These are phyloP conservation scores for Cladosporium cucumerinum DNA, from an alignment of 2,329 filamentous ascomycete genomes.

Conservation along the genomic window DNA sequence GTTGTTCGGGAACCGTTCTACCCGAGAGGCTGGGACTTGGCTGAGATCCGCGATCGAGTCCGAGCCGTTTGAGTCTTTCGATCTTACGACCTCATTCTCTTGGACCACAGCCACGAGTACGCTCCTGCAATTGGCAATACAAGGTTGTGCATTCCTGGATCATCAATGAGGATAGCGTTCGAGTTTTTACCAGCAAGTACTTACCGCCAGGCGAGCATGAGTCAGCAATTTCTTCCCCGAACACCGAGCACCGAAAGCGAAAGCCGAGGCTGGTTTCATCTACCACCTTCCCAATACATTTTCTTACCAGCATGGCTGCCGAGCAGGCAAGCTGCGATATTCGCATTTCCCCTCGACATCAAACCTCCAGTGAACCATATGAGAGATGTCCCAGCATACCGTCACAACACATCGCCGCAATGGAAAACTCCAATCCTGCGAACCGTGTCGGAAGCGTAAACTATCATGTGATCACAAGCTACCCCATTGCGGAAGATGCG, in stretches of 20 bases:
- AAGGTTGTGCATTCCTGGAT: too few species aligned
- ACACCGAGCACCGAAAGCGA: not conserved
- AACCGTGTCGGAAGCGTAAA: slow-evolving; percentile 26
- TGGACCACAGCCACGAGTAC: not conserved
- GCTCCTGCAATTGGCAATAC: too few species aligned
- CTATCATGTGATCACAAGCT: slow-evolving; percentile 26
- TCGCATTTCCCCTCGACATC: not conserved
- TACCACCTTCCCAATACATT: not conserved
- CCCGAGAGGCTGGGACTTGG: not conserved
- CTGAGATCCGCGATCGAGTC: not conserved
- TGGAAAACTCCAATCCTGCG: slow-evolving; percentile 26
- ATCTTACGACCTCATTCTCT: not conserved
- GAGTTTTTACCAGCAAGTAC: not conserved
- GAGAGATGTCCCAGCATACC: not conserved
- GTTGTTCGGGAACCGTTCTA: too few species aligned
- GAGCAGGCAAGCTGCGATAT: not conserved
- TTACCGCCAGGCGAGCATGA: not conserved
- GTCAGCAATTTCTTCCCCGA: not conserved
- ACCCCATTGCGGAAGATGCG: slow-evolving; percentile 24
- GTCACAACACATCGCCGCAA: slow-evolving; percentile 21
- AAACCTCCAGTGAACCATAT: not conserved
- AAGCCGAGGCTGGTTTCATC: not conserved
- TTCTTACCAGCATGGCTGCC: not conserved
- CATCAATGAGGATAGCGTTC: not conserved
- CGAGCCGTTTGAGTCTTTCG: not conserved